phyloP scores from a whole-genome alignment of 2,329 filamentous ascomycete species.

The Fusarium irregulare region DNA sequence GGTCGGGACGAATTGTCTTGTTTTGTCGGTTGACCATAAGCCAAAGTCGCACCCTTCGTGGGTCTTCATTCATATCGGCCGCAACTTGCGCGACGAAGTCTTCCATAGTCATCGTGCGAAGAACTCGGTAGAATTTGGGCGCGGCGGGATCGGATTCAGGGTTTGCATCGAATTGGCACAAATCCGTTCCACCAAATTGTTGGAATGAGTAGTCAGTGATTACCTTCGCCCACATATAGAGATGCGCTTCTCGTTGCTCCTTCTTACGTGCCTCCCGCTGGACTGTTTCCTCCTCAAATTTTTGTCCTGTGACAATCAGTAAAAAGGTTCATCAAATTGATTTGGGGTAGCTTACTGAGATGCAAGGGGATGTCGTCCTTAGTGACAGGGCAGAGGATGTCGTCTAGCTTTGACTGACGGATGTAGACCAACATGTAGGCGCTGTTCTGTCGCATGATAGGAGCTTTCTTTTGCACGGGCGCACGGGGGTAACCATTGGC shows the following conservation, averaged over 20 bases:
- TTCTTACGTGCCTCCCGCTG: slow-evolving; percentile 81
- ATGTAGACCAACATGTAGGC: slow-evolving; percentile 99
- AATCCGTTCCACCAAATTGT: slow-evolving; percentile 84
- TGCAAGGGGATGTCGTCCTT: slow-evolving; percentile 83
- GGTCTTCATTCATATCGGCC: slow-evolving; percentile 73
- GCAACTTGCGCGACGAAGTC: slow-evolving; percentile 80
- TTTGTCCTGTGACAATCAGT: slow-evolving; percentile 64
- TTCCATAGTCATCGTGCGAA: slow-evolving; percentile 78
- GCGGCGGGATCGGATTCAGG: slow-evolving; percentile 74
- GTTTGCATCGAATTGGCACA: slow-evolving; percentile 75
- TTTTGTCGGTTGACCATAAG: slow-evolving; percentile 99
- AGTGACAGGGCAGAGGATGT: slow-evolving; percentile 81
- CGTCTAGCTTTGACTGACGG: slow-evolving; percentile 84
- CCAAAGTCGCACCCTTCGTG: slow-evolving; percentile 84
- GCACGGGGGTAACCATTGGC: slow-evolving; percentile 60
- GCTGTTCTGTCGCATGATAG: slow-evolving; percentile 77
- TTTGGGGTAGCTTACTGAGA: slow-evolving; percentile 67
- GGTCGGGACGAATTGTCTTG: slow-evolving; percentile 92
- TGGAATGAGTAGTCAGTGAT: slow-evolving; percentile 86
- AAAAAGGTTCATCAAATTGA: neutral
- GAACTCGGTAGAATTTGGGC: slow-evolving; percentile 77
- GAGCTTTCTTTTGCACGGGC: slow-evolving; percentile 65
- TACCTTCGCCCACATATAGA: slow-evolving; percentile 87
- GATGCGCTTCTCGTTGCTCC: slow-evolving; percentile 92
- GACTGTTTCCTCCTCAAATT: slow-evolving; percentile 84